Base-by-base conservation (phyloP, 345 rosid genomes). In the Tarenaya hassleriana region DNA sequence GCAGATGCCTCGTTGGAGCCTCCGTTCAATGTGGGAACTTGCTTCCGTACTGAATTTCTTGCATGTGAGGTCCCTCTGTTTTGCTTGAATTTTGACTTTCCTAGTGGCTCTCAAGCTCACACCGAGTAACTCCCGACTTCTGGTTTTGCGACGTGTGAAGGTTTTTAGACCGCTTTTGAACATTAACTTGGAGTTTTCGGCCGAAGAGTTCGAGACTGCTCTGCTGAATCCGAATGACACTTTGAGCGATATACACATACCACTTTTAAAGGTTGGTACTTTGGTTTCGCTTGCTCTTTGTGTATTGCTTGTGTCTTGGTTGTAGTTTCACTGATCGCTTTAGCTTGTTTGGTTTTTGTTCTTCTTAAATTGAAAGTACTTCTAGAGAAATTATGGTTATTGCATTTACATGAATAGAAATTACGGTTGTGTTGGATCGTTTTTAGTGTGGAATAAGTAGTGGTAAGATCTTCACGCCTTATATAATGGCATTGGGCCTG, bases 1-100 rank as follows among this genome's bases (percentile, higher is more conserved):
- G 4, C 97, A 81, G 79, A 61, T 86, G 76, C 82, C 94, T 16
- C 73, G 99, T 50, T 86, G 99, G 99, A 88, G 55, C 63, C 90
- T 94, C 61, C 88, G 99, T 47, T 87, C 86, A 16, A 94, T 94
- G 97, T 88, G 97, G 97, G 95, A 94, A 71, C 76, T 94, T 70
- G 96, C 96, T 68, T 94, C 99, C 1, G 55, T 88, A 7, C 92
- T 94, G 58, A 82, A 94, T 80, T 88, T 94, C 75, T 80, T 94
- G 82, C 95, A 88, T 77, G 99, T 94, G 71, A 77, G 88, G 51
- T 42, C 56, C 50, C 52, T 51, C 38, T 68, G 39, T 53, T 63
- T 31, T 17, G 31, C 45, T 56, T 41, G 29, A 18, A 29, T 11
- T 47, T 55, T 39, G 13, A 5, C 29, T 12, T 21, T 35, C 34